These are phyloP conservation scores for Pouteria campechiana DNA, from an alignment of 179 eudicot genomes.

Conservation along the genomic window DNA sequence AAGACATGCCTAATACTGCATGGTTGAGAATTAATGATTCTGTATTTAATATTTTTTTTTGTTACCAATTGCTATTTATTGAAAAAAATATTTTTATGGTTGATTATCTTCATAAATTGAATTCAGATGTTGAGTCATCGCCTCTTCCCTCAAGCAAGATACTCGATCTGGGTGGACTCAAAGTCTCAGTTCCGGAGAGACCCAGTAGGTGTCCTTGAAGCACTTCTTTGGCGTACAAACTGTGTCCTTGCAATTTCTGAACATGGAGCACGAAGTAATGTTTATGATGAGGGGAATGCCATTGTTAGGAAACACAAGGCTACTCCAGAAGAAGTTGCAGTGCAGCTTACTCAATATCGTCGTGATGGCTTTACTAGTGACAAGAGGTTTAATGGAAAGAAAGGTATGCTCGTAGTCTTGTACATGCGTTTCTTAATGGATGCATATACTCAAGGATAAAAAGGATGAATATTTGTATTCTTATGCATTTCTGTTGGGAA, in stretches of 20 bases:
- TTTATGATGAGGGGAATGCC: slow-evolving; percentile 92
- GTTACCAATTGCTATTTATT: no score
- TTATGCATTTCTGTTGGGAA: no score
- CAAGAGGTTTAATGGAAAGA: slow-evolving; percentile 72
- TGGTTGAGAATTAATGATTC: no score
- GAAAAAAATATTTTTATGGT: no score
- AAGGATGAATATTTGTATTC: no score
- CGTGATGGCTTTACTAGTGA: slow-evolving; percentile 84
- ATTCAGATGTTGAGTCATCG: slow-evolving; percentile 97
- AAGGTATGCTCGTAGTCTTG: slow-evolving; percentile 56
- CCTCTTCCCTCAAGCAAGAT: slow-evolving; percentile 65
- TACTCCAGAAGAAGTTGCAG: slow-evolving; percentile 84
- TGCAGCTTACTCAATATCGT: slow-evolving; percentile 69
- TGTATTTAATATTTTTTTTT: no score
- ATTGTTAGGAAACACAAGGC: slow-evolving; percentile 94
- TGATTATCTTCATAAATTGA: no score
- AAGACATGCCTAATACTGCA: no score
- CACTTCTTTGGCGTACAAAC: slow-evolving; percentile 78
- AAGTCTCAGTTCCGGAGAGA: slow-evolving; percentile 96
- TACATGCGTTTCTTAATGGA: no score
- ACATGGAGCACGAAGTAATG: slow-evolving; percentile 95
- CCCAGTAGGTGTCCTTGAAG: slow-evolving; percentile 88
- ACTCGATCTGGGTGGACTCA: slow-evolving; percentile 97
- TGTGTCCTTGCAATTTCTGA: slow-evolving; percentile 84
- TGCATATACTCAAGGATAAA: no score